phyloP scores from a whole-genome alignment of 495 filamentous ascomycete genomes.

The Aspergillus ostianus region DNA sequence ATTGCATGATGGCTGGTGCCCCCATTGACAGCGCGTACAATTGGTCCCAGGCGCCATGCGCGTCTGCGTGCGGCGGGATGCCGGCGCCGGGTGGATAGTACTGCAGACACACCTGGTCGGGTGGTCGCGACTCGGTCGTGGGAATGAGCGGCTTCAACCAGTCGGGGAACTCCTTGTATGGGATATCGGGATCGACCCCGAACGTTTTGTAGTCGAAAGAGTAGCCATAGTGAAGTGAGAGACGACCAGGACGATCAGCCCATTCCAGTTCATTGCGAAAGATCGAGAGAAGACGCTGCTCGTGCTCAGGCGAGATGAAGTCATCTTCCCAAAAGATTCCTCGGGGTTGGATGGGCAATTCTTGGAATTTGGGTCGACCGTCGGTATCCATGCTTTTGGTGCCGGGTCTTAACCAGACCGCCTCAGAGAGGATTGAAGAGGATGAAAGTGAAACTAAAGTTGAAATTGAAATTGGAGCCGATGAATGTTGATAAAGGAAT shows the following conservation, averaged over 20 bases:
- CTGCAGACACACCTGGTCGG: constrained; percentile 44
- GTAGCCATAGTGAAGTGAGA: constrained; percentile 44
- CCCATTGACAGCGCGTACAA: constrained; percentile 41
- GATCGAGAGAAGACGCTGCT: constrained; percentile 32
- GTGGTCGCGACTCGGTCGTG: constrained; percentile 32
- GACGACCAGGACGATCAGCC: constrained; percentile 36
- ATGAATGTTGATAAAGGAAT: too few species aligned
- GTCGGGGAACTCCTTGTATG: constrained; percentile 38
- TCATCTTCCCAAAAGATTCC: constrained; percentile 37
- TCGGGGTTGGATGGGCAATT: constrained; percentile 28
- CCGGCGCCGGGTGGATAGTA: constrained; percentile 41
- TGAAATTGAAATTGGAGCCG: background rate
- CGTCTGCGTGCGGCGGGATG: constrained; percentile 44
- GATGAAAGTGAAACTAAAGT: background rate
- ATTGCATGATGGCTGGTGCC: constrained; percentile 37
- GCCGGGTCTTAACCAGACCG: background rate
- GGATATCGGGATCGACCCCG: constrained; percentile 37
- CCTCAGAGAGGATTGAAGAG: background rate
- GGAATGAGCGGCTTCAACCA: constrained; percentile 41
- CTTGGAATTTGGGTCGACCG: constrained; percentile 19
- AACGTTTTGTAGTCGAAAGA: constrained; percentile 46
- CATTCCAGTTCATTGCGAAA: constrained; percentile 34
- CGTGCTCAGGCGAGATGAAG: constrained; percentile 34
- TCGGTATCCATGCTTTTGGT: constrained; percentile 8
- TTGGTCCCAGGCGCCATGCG: constrained; percentile 39